Evolutionary conservation across 73 alveolate genomes (phyloP).

Genomic region (Paramecium sonneborni): DNA sequence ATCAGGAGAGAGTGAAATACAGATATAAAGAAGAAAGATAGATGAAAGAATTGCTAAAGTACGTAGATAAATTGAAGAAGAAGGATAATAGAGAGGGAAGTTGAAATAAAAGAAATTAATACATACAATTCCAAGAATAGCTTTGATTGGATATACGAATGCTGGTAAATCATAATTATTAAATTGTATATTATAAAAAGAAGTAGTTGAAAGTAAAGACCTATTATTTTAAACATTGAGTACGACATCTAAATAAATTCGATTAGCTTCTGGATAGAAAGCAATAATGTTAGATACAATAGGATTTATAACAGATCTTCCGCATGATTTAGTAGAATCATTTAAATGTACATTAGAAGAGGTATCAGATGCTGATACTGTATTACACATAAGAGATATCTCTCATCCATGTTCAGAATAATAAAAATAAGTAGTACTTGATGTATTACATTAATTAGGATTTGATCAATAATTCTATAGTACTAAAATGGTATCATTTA

Average conservation of each 20-base stretch:
- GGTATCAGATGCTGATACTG: constrained; percentile 80
- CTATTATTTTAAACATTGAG: constrained; percentile 80
- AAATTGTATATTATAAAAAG: constrained; percentile 71
- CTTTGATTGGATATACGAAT: constrained; percentile 88
- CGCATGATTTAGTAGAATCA: constrained; percentile 83
- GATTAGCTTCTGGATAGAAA: constrained; percentile 67
- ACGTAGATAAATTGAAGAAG: constrained; percentile 26
- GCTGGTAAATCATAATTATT: constrained; percentile 92
- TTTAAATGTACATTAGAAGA: constrained; percentile 85
- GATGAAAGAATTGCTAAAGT: constrained; percentile 78
- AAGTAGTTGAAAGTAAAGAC: constrained; percentile 72
- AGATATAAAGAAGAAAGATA: constrained; percentile 77
- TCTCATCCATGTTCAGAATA: constrained; percentile 83
- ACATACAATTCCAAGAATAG: constrained; percentile 75
- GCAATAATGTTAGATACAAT: constrained; percentile 85
- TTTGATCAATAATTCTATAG: constrained; percentile 62
- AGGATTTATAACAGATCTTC: constrained; percentile 87
- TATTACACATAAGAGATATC: constrained; percentile 87
- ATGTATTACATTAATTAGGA: constrained; percentile 78
- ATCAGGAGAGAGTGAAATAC: constrained; percentile 84
- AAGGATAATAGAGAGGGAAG: constrained; percentile 44
- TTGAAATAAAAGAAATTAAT: neutral
- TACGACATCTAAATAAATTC: constrained; percentile 74
- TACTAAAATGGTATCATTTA: constrained; percentile 48
- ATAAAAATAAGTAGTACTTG: constrained; percentile 77